Evolutionary conservation across 805 yeast species (phyloP), one percentile per base, ranked within the genome.

Genomic region (Cyberlindnera saturnus): DNA sequence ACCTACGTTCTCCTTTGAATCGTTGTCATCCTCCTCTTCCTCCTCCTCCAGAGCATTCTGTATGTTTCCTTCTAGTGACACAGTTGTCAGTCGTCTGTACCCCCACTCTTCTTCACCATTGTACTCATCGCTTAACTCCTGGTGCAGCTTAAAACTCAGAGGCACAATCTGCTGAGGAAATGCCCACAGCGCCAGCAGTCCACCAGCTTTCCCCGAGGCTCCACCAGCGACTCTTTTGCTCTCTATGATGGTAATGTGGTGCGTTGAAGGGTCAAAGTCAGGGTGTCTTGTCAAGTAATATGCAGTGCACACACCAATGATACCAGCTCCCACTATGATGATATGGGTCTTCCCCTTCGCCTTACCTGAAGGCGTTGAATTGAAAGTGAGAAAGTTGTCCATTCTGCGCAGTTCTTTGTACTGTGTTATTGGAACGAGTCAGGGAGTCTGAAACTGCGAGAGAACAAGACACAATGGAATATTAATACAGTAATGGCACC

Each of bases 181-280:
- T 0, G 98, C 98, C 95, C 97, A 90, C 18, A 86, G 74, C 1
- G 98, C 97, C 40, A 91, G 66, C 39, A 91, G 70, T 0, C 99
- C 99, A 36, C 98, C 99, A 6, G 99, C 98, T 57, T 91, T 93
- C 43, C 99, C 99, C 34, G 88, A 78, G 16, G 99, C 98, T 38
- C 96, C 98, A 41, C 96, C 95, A 0, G 98, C 99, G 6, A 95
- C 95, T 55, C 96, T 72, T 49, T 86, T 87, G 41, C 91, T 81
- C 63, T 91, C 99, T 13, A 93, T 60, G 16, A 91, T 75, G 6
- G 96, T 86, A 50, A 91, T 86, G 56, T 86, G 89, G 59, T 86
- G 81, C 44, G 77, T 81, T 29, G 70, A 67, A 0, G 86, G 78
- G 54, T 84, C 82, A 62, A 81, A 91, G 43, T 75, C 73, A 3